Base-by-base conservation (phyloP, 352 stramenopile species). In the Globisporangium yorkense region DNA sequence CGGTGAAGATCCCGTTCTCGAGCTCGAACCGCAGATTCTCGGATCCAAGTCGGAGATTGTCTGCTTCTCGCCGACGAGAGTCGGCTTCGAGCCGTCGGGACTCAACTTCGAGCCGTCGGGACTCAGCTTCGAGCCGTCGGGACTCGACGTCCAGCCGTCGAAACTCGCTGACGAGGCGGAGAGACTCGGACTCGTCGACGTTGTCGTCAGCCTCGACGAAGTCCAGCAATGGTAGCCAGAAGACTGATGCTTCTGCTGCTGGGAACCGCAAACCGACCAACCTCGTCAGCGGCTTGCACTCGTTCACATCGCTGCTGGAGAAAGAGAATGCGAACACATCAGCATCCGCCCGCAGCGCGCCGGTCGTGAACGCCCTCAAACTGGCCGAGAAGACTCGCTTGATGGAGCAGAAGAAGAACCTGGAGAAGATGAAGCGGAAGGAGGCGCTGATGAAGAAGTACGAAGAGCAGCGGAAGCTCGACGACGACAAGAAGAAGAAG, bases 401-500 rank as follows among this genome's bases (percentile, higher is more conserved):
- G 40, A 57, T 70, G 8, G 84, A 94, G 63, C 73, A 89, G 62
- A 88, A 87, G 66, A 88, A 83, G 57, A 70, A 60, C 27, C 21
- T 78, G 9, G 80, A 90, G 47, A 87, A 88, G 48, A 60, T 71
- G 51, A 80, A 78, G 41, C 72, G 78, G 9, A 85, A 86, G 56
- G 74, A 87, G 27, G 77, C 77, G 10, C 59, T 90, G 48, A 76
- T 76, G 56, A 83, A 80, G 60, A 87, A 74, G 50, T 81, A 89
- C 51, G 83, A 89, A 55, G 79, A 91, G 47, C 73, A 91, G 58
- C 71, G 73, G 3, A 75, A 73, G 45, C 56, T 67, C 1, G 85
- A 89, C 47, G 84, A 89, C 20, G 72, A 88, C 9, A 83, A 89
- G 61, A 87, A 77, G 51, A 86, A 86, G 60, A 73, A 75, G 47